These are phyloP conservation scores for Bipolaris zeicola DNA, from an alignment of 2,329 filamentous ascomycete genomes.

Conservation along the genomic window DNA sequence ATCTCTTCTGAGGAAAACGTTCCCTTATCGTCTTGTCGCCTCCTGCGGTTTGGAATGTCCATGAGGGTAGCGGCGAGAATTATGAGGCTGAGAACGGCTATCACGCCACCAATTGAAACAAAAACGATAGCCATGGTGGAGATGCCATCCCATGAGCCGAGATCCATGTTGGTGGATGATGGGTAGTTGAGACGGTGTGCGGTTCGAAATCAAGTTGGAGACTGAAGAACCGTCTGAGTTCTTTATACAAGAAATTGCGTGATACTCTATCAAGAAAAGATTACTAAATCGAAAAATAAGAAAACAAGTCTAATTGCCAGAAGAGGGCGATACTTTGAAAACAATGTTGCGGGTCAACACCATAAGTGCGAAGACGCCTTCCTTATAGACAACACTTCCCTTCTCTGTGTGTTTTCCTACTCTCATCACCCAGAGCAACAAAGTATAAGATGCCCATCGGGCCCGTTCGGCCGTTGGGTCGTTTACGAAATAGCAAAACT, in stretches of 20 bases:
- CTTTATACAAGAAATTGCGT: neutral
- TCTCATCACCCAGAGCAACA: neutral
- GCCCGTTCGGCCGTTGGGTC: neutral
- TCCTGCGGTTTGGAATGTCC: slow-evolving; percentile 19
- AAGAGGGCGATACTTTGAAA: neutral
- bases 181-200: neutral
- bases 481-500: neutral
- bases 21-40: slow-evolving; percentile 6
- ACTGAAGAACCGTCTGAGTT: neutral
- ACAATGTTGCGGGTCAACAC: neutral
- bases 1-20: slow-evolving; percentile 13
- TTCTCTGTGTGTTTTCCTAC: neutral
- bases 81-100: slow-evolving; percentile 15
- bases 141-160: slow-evolving; percentile 10
- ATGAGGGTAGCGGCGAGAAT: slow-evolving; percentile 14
- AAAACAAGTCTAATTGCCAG: neutral
- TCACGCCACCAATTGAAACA: slow-evolving; percentile 17
- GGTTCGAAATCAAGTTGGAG: neutral
- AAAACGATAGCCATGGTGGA: slow-evolving; percentile 16
- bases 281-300: neutral
- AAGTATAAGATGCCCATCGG: neutral
- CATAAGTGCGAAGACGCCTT: neutral
- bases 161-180: neutral
- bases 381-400: neutral
- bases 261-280: neutral